Percentiles rank a stretch among this genome's conserved stretches.
phyloP scores from a whole-genome alignment of 2,329 filamentous ascomycete genomes.

The Aspergillus oerlinghausenensis region DNA sequence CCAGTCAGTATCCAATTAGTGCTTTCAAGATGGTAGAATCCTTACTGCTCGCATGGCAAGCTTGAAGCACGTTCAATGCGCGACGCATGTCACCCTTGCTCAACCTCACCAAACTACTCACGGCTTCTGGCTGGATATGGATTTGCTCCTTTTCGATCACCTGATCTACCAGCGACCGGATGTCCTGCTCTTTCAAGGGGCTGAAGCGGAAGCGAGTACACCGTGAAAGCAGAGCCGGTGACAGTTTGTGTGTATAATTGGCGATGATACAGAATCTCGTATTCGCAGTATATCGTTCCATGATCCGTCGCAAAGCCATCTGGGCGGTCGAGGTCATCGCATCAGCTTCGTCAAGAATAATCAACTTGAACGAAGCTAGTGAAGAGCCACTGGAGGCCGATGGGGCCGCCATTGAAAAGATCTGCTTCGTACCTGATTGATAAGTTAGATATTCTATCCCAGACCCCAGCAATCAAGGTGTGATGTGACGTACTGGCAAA shows the following conservation, averaged over 20 bases:
- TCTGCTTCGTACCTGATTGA: slow-evolving; percentile 71
- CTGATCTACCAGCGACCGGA: slow-evolving; percentile 77
- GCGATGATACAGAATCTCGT: slow-evolving; percentile 97
- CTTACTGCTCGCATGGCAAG: slow-evolving; percentile 88
- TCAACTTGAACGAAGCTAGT: slow-evolving; percentile 83
- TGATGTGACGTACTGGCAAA: slow-evolving; percentile 65
- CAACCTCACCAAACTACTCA: slow-evolving; percentile 75
- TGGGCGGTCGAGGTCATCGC: slow-evolving; percentile 99
- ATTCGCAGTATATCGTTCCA: slow-evolving; percentile 99
- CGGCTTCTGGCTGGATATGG: slow-evolving; percentile 74
- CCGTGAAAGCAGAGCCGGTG: slow-evolving; percentile 82
- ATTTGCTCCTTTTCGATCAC: slow-evolving; percentile 85
- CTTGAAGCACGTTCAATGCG: slow-evolving; percentile 91
- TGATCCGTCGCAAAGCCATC: slow-evolving; percentile 93
- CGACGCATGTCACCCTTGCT: slow-evolving; percentile 96
- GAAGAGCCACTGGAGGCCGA: slow-evolving; percentile 40
- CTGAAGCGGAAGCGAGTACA: slow-evolving; percentile 96
- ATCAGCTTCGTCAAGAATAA: slow-evolving; percentile 97
- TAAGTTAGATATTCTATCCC: not conserved
- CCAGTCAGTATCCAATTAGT: not conserved
- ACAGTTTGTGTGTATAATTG: slow-evolving; percentile 98
- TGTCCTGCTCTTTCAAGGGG: slow-evolving; percentile 83
- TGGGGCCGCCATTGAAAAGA: slow-evolving; percentile 66
- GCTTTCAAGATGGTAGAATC: slow-evolving; percentile 4
- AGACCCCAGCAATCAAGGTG: not conserved